Evolutionary conservation across 169 alveolate genomes (phyloP).

Genomic region (Theileria orientalis): DNA sequence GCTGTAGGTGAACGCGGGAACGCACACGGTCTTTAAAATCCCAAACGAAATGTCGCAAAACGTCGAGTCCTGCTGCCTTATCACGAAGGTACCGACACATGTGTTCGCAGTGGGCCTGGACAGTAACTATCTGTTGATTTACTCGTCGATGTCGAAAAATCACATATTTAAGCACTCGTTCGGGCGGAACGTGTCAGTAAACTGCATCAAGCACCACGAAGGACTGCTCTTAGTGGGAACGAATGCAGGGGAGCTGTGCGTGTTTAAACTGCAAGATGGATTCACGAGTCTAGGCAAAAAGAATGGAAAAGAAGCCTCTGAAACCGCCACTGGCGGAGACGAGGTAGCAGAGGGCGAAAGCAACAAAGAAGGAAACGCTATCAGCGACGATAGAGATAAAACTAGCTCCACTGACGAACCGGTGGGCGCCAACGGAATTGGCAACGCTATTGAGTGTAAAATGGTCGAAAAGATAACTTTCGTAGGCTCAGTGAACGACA

Average conservation of each 20-base stretch:
- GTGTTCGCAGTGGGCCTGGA: slow-evolving; percentile 63
- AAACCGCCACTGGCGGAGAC: no score
- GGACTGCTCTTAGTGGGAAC: slow-evolving; percentile 39
- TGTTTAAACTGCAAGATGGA: slow-evolving; percentile 15
- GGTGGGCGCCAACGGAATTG: no score
- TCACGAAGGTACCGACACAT: slow-evolving; percentile 37
- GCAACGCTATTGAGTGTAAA: no score
- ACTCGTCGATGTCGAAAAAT: slow-evolving; percentile 33
- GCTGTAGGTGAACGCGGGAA: slow-evolving; percentile 46
- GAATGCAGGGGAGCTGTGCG: slow-evolving; percentile 29
- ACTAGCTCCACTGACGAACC: slow-evolving; percentile 16
- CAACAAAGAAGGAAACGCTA: no score
- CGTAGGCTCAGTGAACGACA: slow-evolving; percentile 48
- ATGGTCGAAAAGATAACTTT: slow-evolving; percentile 18
- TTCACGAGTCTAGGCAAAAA: no score
- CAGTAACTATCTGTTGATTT: slow-evolving; percentile 35
- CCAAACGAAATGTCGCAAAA: slow-evolving; percentile 55
- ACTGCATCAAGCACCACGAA: slow-evolving; percentile 21
- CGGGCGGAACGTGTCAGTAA: slow-evolving; percentile 36
- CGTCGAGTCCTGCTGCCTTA: slow-evolving; percentile 44
- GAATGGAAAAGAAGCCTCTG: no score
- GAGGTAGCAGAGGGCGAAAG: no score
- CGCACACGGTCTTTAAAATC: slow-evolving; percentile 55
- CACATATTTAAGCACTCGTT: slow-evolving; percentile 31
- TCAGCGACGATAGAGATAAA: no score